A percentile compares a stretch with the other conserved stretches of the same genome.
Evolutionary conservation across 1,284 basidiomycete genomes (phyloP).

Genomic region (Sphagnurus paluster): DNA sequence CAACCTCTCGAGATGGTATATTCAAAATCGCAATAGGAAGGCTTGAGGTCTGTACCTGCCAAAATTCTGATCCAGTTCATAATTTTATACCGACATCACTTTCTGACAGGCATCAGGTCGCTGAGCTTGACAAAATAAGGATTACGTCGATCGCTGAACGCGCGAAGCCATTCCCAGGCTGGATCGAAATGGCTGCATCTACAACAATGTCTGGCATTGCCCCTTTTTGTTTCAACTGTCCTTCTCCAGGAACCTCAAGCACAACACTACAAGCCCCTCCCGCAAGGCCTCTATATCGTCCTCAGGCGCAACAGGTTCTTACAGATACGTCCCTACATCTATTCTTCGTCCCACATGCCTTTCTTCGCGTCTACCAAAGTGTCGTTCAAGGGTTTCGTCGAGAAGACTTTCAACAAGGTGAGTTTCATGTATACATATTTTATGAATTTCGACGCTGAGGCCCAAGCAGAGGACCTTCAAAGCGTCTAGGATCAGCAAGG

Average conservation of each 20-base stretch:
- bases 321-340: neutral
- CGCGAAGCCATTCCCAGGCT: slow-evolving; percentile 6
- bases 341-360: neutral
- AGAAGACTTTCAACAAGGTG: slow-evolving; percentile 5
- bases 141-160: too few species aligned
- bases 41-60: too few species aligned
- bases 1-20: too few species aligned
- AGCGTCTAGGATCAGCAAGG: too few species aligned
- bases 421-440: neutral
- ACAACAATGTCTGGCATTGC: neutral
- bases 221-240: neutral
- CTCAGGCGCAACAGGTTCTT: neutral
- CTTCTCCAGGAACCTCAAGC: neutral
- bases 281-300: too few species aligned
- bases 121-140: too few species aligned
- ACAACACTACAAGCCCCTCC: too few species aligned
- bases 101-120: too few species aligned
- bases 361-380: slow-evolving; percentile 6
- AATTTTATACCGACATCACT: too few species aligned
- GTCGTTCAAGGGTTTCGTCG: neutral
- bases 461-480: neutral
- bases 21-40: too few species aligned
- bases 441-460: too few species aligned
- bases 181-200: slow-evolving; percentile 1
- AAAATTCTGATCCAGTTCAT: too few species aligned